Evolutionary conservation across 2,329 filamentous ascomycete species (phyloP).

Genomic region (Scopulariopsis brevicaulis): DNA sequence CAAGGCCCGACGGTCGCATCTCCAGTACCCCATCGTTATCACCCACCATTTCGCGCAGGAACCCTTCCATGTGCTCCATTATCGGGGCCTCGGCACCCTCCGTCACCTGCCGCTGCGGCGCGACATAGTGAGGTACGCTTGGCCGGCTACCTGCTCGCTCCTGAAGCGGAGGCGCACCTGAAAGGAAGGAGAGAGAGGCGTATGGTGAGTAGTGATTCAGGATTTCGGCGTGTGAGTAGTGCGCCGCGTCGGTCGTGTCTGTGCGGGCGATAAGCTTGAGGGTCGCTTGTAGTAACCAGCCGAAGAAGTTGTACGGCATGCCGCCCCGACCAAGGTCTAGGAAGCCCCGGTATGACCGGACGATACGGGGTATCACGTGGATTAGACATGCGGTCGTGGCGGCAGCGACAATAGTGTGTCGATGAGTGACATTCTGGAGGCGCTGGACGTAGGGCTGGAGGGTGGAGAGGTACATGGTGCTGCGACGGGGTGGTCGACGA

Average conservation of each 20-base stretch:
- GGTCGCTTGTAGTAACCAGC: conserved; percentile 25
- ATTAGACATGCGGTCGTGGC: not conserved
- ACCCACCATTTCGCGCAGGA: not conserved
- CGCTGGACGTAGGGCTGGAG: not conserved
- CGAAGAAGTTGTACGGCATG: conserved; percentile 26
- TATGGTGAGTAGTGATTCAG: conserved; percentile 2
- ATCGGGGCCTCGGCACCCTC: conserved; percentile 9
- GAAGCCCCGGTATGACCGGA: conserved; percentile 23
- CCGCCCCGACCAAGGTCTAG: conserved; percentile 30
- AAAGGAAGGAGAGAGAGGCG: not conserved
- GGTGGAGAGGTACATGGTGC: not conserved
- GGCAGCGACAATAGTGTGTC: not conserved
- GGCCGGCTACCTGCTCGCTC: conserved; percentile 12
- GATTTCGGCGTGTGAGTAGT: conserved; percentile 12
- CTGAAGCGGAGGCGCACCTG: not conserved
- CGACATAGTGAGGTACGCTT: conserved; percentile 19
- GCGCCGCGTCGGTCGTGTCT: conserved; percentile 18
- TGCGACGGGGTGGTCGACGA: not conserved
- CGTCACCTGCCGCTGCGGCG: conserved; percentile 25
- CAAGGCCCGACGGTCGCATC: not conserved
- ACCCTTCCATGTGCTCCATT: not conserved
- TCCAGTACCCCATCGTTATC: not conserved
- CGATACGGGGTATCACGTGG: conserved; percentile 10
- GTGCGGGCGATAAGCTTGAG: conserved; percentile 19
- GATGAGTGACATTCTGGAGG: not conserved